A percentile compares a stretch with the other conserved stretches of the same genome.
Evolutionary conservation across 805 yeast species (phyloP).

Genomic region (Metschnikowia picachoensis): DNA sequence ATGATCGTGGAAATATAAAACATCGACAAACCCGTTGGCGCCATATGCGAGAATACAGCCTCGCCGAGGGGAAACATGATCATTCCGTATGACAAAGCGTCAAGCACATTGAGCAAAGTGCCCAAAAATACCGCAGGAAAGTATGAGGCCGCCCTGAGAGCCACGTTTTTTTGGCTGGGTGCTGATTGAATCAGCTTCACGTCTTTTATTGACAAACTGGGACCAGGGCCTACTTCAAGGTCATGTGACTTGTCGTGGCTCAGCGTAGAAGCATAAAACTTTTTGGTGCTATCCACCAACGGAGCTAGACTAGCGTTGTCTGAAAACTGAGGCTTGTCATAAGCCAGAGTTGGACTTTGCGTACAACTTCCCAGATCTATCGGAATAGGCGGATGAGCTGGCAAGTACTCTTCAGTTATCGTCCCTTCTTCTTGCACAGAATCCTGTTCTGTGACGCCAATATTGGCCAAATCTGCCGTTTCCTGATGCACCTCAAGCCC

Average conservation of each 20-base stretch:
- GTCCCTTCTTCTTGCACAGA: slow-evolving; percentile 11
- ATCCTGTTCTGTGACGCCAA: slow-evolving; percentile 41
- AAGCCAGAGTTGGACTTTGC: background rate
- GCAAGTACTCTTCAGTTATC: slow-evolving; percentile 11
- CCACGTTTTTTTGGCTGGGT: slow-evolving; percentile 4
- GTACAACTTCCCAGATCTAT: slow-evolving; percentile 9
- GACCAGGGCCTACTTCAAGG: slow-evolving; percentile 7
- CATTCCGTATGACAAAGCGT: slow-evolving; percentile 96
- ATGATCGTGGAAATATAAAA: slow-evolving; percentile 89
- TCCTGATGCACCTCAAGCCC: slow-evolving; percentile 52
- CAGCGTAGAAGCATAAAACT: slow-evolving; percentile 6
- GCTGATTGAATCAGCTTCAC: no score
- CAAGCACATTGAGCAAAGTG: slow-evolving; percentile 77
- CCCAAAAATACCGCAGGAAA: slow-evolving; percentile 87
- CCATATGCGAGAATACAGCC: slow-evolving; percentile 69
- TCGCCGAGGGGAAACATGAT: slow-evolving; percentile 91
- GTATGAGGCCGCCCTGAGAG: slow-evolving; percentile 42
- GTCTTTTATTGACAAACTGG: slow-evolving; percentile 1
- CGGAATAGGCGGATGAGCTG: slow-evolving; percentile 23
- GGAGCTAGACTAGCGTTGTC: slow-evolving; percentile 13
- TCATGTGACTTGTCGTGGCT: slow-evolving; percentile 2
- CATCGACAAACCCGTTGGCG: slow-evolving; percentile 89
- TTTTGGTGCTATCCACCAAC: slow-evolving; percentile 10
- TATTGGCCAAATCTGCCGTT: slow-evolving; percentile 52
- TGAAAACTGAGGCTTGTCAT: slow-evolving; percentile 1